Conservation (phyloP, 768 basidiomycete genomes). For the Dacryopinax spathularia region DNA sequence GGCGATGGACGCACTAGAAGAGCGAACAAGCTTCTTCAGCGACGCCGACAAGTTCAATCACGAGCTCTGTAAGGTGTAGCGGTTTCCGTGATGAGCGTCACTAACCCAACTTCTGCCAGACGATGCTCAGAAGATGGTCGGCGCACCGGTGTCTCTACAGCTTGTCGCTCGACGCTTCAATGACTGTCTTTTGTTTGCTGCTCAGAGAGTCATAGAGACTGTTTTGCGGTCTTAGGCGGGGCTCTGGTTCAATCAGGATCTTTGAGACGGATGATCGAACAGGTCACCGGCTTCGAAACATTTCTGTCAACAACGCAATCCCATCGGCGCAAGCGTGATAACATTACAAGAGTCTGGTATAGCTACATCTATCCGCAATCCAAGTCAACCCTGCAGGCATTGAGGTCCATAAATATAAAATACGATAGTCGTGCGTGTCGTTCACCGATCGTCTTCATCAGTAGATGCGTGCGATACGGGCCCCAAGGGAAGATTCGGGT, state of each 20-base stretch:
- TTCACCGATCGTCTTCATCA: neutral
- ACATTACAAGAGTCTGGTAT: too few species aligned
- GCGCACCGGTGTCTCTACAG: slow-evolving; percentile 14
- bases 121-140: slow-evolving; percentile 8
- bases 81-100: neutral
- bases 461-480: neutral
- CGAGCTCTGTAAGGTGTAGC: neutral
- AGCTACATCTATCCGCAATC: too few species aligned
- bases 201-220: slow-evolving; percentile 3
- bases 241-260: too few species aligned
- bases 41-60: slow-evolving; percentile 6
- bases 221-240: neutral
- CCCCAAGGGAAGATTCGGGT: neutral
- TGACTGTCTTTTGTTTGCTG: slow-evolving; percentile 7
- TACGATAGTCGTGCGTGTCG: neutral
- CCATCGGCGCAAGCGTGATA: too few species aligned
- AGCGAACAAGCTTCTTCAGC: slow-evolving; percentile 9
- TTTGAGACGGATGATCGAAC: too few species aligned
- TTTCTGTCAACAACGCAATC: too few species aligned
- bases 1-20: slow-evolving; percentile 7
- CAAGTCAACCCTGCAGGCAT: neutral
- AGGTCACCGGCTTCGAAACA: too few species aligned
- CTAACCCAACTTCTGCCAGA: neutral
- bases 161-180: slow-evolving; percentile 12
- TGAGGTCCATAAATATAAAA: neutral